These are phyloP conservation scores for Keqinozyma sinolaborantium DNA, from an alignment of 1,139 yeast genomes.

Conservation along the genomic window DNA sequence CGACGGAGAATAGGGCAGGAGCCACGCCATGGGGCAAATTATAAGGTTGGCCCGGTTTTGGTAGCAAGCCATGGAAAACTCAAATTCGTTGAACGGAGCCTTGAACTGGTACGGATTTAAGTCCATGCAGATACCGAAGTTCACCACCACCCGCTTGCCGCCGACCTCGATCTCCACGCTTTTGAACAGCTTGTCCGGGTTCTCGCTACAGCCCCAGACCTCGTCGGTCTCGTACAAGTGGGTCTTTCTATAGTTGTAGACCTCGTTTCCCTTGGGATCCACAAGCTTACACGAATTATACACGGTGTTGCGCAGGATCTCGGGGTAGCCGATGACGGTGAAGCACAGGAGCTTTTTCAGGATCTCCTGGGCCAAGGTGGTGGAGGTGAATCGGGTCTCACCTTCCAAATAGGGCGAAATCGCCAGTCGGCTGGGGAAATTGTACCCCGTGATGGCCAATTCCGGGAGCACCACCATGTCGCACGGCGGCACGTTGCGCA, in stretches of 20 bases:
- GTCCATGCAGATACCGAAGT: conserved; percentile 95
- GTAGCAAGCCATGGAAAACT: conserved; percentile 59
- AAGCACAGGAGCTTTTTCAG: conserved; percentile 55
- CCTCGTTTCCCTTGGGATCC: conserved; percentile 52
- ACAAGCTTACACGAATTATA: conserved; percentile 75
- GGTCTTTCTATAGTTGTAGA: conserved; percentile 73
- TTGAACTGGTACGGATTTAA: conserved; percentile 80
- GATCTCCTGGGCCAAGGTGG: conserved; percentile 54
- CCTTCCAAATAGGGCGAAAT: conserved; percentile 61
- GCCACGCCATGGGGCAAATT: conserved; percentile 88
- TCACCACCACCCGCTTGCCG: conserved; percentile 22
- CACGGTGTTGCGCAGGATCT: conserved; percentile 33
- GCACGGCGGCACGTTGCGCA: conserved; percentile 27
- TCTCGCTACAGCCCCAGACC: conserved; percentile 75
- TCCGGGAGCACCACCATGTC: conserved; percentile 80
- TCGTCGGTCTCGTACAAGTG: conserved; percentile 80
- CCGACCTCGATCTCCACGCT: conserved; percentile 27
- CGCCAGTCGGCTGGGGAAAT: conserved; percentile 49
- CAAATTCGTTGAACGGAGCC: conserved; percentile 74
- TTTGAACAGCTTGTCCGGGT: conserved; percentile 50
- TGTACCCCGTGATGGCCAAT: conserved; percentile 82
- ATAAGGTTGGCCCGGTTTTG: conserved; percentile 50
- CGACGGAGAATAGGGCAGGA: conserved; percentile 53
- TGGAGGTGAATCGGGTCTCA: conserved; percentile 36
- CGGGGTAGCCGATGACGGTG: conserved; percentile 85